Evolutionary conservation across 2,329 filamentous ascomycete species (phyloP).

Genomic region (Clarireedia paspali): DNA sequence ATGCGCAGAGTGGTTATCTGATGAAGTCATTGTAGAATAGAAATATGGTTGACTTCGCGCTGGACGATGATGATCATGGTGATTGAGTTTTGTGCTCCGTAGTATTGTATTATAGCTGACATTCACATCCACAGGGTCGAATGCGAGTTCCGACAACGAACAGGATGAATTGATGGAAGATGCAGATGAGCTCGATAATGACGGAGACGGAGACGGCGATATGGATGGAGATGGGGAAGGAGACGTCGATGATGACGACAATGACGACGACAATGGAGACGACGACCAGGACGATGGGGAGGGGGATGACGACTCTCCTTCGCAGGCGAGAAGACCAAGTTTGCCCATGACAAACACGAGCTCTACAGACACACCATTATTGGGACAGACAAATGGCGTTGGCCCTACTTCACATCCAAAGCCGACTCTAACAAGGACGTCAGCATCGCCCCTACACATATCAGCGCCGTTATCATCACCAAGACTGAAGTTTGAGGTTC

Average conservation of each 20-base stretch:
- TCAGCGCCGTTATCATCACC: slow-evolving; percentile 34
- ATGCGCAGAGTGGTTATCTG: background rate
- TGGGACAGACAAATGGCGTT: slow-evolving; percentile 21
- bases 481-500: slow-evolving; percentile 52
- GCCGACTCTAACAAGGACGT: slow-evolving; percentile 23
- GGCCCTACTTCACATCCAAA: slow-evolving; percentile 27
- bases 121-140: slow-evolving; percentile 27
- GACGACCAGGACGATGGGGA: slow-evolving; percentile 36
- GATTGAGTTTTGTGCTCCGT: background rate
- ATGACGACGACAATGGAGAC: slow-evolving; percentile 28
- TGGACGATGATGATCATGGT: slow-evolving; percentile 30
- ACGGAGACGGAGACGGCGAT: slow-evolving; percentile 26
- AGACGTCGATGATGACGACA: slow-evolving; percentile 36
- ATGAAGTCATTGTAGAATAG: slow-evolving; percentile 4
- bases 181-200: slow-evolving; percentile 30
- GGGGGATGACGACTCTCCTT: slow-evolving; percentile 45
- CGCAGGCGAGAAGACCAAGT: slow-evolving; percentile 23
- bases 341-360: slow-evolving; percentile 23
- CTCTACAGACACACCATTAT: slow-evolving; percentile 21
- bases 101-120: background rate
- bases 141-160: slow-evolving; percentile 42
- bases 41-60: slow-evolving; percentile 25
- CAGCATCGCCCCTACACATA: slow-evolving; percentile 25
- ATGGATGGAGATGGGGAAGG: slow-evolving; percentile 29
- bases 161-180: slow-evolving; percentile 52